These are phyloP conservation scores for Ilyonectria destructans DNA, from an alignment of 2,329 filamentous ascomycete species.

Conservation along the genomic window DNA sequence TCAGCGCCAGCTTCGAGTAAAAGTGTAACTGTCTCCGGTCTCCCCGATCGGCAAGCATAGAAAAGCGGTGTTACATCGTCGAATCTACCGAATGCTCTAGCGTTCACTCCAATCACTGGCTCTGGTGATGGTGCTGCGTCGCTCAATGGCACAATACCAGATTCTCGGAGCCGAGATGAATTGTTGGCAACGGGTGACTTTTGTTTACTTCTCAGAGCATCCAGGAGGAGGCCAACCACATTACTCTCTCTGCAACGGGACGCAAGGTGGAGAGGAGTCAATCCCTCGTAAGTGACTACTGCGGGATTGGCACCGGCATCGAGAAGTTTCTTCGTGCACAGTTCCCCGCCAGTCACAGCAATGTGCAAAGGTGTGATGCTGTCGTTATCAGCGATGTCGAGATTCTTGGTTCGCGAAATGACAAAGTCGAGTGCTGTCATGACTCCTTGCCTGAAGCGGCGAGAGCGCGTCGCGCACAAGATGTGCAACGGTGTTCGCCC, in stretches of 20 bases:
- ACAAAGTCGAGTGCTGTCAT: conserved; percentile 34
- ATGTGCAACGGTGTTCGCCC: conserved; percentile 47
- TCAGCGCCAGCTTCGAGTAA: conserved; percentile 49
- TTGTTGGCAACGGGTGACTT: background rate
- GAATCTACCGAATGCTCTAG: background rate
- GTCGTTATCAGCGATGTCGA: conserved; percentile 32
- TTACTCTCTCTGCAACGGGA: conserved; percentile 54
- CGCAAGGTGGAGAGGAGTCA: conserved; percentile 60
- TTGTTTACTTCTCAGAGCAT: conserved; percentile 23
- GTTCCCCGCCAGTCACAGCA: conserved; percentile 41
- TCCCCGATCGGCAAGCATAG: conserved; percentile 47
- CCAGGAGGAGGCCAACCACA: conserved; percentile 52
- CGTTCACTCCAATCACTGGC: conserved; percentile 12
- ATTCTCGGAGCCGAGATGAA: too few species aligned
- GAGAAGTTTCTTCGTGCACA: conserved; percentile 50
- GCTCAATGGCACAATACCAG: too few species aligned
- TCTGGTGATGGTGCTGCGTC: background rate
- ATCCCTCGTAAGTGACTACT: conserved; percentile 51
- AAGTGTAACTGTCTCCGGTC: conserved; percentile 47
- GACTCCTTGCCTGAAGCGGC: background rate
- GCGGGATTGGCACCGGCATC: conserved; percentile 56
- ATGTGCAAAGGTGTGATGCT: conserved; percentile 47
- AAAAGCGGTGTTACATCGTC: conserved; percentile 40
- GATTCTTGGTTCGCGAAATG: conserved; percentile 31
- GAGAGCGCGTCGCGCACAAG: conserved; percentile 22